phyloP scores from a whole-genome alignment of 2,329 filamentous ascomycete species.

The Davidsoniella australis region DNA sequence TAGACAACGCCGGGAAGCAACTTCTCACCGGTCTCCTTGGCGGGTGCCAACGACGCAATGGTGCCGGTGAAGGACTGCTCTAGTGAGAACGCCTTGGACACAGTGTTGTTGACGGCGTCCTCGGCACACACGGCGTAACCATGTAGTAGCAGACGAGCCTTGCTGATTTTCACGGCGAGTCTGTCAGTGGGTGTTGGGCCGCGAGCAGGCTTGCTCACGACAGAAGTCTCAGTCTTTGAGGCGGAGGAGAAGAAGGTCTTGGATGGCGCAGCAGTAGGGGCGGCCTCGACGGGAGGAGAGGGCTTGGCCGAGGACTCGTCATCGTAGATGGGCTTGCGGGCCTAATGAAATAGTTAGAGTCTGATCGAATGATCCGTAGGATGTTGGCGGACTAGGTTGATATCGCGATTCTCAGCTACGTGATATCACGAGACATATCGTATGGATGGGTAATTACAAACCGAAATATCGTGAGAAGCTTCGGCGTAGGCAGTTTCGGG shows the following conservation, averaged over 20 bases:
- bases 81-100: constrained; percentile 66
- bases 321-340: constrained; percentile 65
- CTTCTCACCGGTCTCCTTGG: constrained; percentile 70
- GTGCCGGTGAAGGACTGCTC: constrained; percentile 85
- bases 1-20: constrained; percentile 83
- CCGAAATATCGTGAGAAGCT: constrained; percentile 21
- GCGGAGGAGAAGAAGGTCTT: constrained; percentile 17
- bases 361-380: neutral
- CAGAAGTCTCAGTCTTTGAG: constrained; percentile 17
- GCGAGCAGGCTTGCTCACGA: constrained; percentile 19
- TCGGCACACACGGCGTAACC: constrained; percentile 56
- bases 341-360: neutral
- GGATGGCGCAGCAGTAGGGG: constrained; percentile 19
- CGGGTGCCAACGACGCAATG: constrained; percentile 71
- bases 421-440: neutral
- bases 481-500: constrained; percentile 35
- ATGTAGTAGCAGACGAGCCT: constrained; percentile 66
- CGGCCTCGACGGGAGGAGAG: constrained; percentile 17
- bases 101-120: constrained; percentile 63
- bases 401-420: neutral
- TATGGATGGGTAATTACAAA: neutral
- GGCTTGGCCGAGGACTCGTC: constrained; percentile 21
- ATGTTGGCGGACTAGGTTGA: neutral
- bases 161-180: constrained; percentile 66
- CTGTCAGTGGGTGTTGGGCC: constrained; percentile 75